Percentiles rank a stretch among this genome's conserved stretches.
phyloP scores from a whole-genome alignment of 805 yeast species.

The Candida khao-thaluensis region DNA sequence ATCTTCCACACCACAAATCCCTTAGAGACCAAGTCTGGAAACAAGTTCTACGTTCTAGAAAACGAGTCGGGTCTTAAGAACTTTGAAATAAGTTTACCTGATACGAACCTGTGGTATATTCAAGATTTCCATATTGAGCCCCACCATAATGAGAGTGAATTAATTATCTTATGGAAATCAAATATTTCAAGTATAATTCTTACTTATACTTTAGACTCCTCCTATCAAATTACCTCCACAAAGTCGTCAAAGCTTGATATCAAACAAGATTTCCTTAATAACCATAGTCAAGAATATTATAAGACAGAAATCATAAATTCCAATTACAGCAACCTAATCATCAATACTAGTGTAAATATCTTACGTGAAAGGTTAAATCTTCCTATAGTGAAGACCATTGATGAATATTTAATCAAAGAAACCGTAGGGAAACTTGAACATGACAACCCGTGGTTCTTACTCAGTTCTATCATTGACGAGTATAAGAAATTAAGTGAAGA shows the following conservation, averaged over 20 bases:
- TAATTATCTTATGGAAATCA: constrained; percentile 57
- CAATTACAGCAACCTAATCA: constrained; percentile 45
- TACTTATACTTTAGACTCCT: constrained; percentile 16
- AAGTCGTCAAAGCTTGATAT: constrained; percentile 4
- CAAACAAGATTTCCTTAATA: constrained; percentile 23
- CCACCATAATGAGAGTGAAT: neutral
- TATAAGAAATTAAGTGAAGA: constrained; percentile 60
- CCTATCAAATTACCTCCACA: neutral
- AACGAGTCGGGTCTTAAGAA: neutral
- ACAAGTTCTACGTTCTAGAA: constrained; percentile 8
- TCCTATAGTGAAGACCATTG: neutral
- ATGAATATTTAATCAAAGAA: constrained; percentile 22
- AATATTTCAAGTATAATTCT: constrained; percentile 53
- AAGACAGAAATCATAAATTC: constrained; percentile 43
- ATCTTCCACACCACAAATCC: constrained; percentile 15
- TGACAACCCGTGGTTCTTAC: constrained; percentile 61
- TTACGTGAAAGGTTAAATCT: constrained; percentile 40
- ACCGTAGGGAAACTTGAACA: constrained; percentile 20
- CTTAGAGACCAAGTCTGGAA: constrained; percentile 18
- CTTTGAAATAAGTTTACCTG: constrained; percentile 13
- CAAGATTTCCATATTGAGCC: constrained; percentile 31
- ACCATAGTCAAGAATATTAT: constrained; percentile 38
- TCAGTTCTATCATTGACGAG: constrained; percentile 73
- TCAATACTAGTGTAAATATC: constrained; percentile 53
- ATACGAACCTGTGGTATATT: constrained; percentile 41